These are phyloP conservation scores for Cladophialophora exuberans DNA, from an alignment of 2,329 filamentous ascomycete species.

Conservation along the genomic window DNA sequence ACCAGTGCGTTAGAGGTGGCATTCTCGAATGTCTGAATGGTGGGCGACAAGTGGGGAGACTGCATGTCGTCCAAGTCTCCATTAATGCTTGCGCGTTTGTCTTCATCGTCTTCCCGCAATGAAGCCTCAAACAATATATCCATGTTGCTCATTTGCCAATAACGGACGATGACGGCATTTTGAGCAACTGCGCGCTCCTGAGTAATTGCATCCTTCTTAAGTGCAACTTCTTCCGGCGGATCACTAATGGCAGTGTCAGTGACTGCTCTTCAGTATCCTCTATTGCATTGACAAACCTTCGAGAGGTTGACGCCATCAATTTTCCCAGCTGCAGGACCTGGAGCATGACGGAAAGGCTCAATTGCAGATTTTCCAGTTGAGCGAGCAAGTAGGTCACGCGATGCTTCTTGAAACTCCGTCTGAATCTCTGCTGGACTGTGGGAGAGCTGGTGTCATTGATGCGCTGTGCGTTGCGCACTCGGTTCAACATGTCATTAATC, in stretches of 20 bases:
- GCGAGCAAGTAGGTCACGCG: constrained; percentile 47
- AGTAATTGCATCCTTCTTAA: constrained; percentile 39
- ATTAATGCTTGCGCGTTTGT: constrained; percentile 32
- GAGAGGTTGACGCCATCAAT: constrained; percentile 36
- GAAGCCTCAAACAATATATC: constrained; percentile 43
- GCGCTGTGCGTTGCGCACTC: constrained; percentile 30
- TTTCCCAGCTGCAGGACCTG: constrained; percentile 45
- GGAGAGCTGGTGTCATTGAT: constrained; percentile 35
- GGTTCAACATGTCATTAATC: constrained; percentile 46
- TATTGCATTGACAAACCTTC: constrained; percentile 26
- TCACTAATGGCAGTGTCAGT: constrained; percentile 22
- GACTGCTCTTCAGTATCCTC: neutral
- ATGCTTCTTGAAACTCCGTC: constrained; percentile 47
- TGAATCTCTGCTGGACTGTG: constrained; percentile 41
- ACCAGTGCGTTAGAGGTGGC: constrained; percentile 30
- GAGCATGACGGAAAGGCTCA: constrained; percentile 45
- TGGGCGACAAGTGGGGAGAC: constrained; percentile 3
- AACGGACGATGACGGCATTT: constrained; percentile 49
- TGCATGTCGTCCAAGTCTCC: constrained; percentile 24
- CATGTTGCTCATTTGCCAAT: constrained; percentile 45
- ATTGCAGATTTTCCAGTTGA: constrained; percentile 45
- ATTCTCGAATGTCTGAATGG: constrained; percentile 22
- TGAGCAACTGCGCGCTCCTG: constrained; percentile 48
- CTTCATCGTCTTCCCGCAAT: constrained; percentile 40
- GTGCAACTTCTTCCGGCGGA: constrained; percentile 27